phyloP scores from a whole-genome alignment of 2,329 filamentous ascomycete genomes.

The Diaporthe eres region DNA sequence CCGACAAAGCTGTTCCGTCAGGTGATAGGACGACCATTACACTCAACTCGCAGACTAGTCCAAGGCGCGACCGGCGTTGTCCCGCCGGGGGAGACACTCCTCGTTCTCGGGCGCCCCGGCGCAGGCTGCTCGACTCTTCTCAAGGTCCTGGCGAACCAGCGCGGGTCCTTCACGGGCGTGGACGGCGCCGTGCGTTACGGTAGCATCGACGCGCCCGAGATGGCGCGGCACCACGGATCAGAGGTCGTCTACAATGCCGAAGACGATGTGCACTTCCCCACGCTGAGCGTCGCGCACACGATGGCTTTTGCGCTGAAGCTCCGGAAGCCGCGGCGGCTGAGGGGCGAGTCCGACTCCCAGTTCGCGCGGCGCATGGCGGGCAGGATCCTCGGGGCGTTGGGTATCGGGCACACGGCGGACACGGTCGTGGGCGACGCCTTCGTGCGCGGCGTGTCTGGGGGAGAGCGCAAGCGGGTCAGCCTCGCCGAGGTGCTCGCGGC shows the following conservation, averaged over 20 bases:
- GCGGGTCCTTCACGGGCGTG: constrained; percentile 49
- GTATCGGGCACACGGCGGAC: constrained; percentile 40
- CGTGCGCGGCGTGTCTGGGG: constrained; percentile 70
- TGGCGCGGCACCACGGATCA: constrained; percentile 45
- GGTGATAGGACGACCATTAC: neutral
- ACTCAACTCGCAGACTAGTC: neutral
- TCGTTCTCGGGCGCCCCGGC: constrained; percentile 52
- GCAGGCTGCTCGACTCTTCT: constrained; percentile 52
- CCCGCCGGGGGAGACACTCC: constrained; percentile 39
- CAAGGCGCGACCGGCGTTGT: neutral
- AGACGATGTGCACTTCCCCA: constrained; percentile 77
- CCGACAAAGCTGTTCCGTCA: neutral
- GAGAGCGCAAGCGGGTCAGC: constrained; percentile 68
- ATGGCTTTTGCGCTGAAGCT: constrained; percentile 73
- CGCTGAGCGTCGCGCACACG: constrained; percentile 76
- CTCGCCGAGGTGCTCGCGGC: neutral
- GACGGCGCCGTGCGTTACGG: constrained; percentile 48
- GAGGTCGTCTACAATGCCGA: constrained; percentile 53
- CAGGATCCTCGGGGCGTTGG: neutral
- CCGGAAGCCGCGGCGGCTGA: neutral
- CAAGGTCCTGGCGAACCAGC: constrained; percentile 49
- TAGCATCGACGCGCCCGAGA: constrained; percentile 43
- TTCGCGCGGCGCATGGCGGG: neutral
- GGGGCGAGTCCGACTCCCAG: neutral
- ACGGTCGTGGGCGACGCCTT: constrained; percentile 63